A percentile compares a stretch with the other conserved stretches of the same genome.
Evolutionary conservation across 306 rosid species (phyloP).

Genomic region (Erythrophleum fordii): DNA sequence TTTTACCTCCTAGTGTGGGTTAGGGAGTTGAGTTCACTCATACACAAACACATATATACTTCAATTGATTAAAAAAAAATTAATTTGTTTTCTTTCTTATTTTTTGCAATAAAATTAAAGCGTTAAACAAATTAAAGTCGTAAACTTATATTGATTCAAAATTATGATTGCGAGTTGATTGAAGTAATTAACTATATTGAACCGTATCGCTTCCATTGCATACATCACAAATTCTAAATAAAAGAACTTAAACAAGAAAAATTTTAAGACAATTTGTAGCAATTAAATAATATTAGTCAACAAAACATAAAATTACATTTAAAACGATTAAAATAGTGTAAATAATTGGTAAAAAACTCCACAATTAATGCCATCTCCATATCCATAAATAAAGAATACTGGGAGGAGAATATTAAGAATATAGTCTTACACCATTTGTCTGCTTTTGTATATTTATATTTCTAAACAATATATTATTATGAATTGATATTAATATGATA

Average conservation of each 20-base stretch:
- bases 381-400: neutral
- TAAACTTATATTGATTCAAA: too few relatives aligned
- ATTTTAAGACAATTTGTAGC: neutral
- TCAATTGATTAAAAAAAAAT: neutral
- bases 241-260: neutral
- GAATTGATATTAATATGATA: neutral
- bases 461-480: neutral
- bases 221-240: neutral
- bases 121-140: too few relatives aligned
- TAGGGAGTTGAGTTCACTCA: too few relatives aligned
- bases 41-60: too few relatives aligned
- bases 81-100: neutral
- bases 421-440: constrained; percentile 2
- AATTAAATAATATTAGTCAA: neutral
- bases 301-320: neutral
- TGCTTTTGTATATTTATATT: neutral
- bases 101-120: neutral
- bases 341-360: neutral
- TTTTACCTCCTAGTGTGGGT: neutral
- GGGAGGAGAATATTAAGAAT: neutral
- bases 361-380: constrained; percentile 2
- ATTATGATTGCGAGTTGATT: neutral
- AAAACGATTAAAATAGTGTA: neutral
- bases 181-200: neutral
- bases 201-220: neutral